phyloP scores from a whole-genome alignment of 768 basidiomycete species.

The Naematelia aurantialba region DNA sequence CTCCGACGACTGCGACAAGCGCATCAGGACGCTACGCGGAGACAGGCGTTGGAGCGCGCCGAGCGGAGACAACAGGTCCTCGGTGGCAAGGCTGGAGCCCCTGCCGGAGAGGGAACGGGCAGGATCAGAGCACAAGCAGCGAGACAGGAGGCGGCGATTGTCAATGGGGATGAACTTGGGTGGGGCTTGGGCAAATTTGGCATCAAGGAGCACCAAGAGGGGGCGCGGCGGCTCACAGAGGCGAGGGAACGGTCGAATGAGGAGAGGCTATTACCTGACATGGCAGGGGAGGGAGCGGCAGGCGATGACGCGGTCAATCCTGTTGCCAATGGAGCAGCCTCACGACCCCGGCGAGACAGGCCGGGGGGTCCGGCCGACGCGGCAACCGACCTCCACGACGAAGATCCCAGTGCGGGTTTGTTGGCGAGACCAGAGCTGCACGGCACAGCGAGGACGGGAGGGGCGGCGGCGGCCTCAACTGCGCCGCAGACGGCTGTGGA shows the following conservation, averaged over 20 bases:
- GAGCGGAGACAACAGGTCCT: conserved; percentile 27
- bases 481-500: neutral
- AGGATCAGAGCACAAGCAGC: conserved; percentile 3
- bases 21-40: conserved; percentile 45
- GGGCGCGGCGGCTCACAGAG: conserved; percentile 41
- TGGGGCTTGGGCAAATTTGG: conserved; percentile 76
- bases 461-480: too few relatives aligned
- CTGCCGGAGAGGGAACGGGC: conserved; percentile 1
- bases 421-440: neutral
- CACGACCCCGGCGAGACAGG: conserved; percentile 10
- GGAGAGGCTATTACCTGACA: conserved; percentile 27
- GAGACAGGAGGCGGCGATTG: conserved; percentile 1
- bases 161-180: conserved; percentile 52
- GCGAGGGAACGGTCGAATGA: conserved; percentile 49
- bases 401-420: conserved; percentile 9
- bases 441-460: neutral
- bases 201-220: conserved; percentile 50
- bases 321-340: conserved; percentile 17
- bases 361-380: neutral
- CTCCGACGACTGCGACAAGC: conserved; percentile 39
- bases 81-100: conserved; percentile 4
- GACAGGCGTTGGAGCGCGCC: conserved; percentile 35
- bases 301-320: conserved; percentile 9
- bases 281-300: conserved; percentile 9
- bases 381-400: conserved; percentile 18